These are phyloP conservation scores for Magnolia sinica DNA, from an alignment of 164 flowering plant species.

Conservation along the genomic window DNA sequence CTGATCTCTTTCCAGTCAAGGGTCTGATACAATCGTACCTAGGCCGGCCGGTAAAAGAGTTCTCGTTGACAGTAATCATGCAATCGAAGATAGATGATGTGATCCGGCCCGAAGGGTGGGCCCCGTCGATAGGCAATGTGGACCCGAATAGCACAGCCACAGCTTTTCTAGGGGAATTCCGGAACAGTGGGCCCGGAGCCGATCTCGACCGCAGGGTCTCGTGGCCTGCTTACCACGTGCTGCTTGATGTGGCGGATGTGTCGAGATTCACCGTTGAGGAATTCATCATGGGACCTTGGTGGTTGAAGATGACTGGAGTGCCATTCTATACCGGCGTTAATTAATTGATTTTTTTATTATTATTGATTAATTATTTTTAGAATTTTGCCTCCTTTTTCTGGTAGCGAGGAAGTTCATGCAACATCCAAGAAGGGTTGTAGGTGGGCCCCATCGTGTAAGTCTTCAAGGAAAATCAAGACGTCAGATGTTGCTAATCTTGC, in stretches of 20 bases:
- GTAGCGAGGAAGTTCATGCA: too few relatives aligned
- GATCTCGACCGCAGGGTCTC: constrained; percentile 11
- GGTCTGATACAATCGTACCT: constrained; percentile 10
- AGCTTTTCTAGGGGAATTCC: constrained; percentile 19
- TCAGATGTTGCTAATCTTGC: too few relatives aligned
- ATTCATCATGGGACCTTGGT: constrained; percentile 13
- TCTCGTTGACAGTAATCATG: constrained; percentile 12
- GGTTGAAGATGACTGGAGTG: constrained; percentile 22
- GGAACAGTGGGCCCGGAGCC: constrained; percentile 27
- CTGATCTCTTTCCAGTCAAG: constrained; percentile 11
- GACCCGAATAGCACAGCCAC: constrained; percentile 1
- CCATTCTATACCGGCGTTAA: constrained; percentile 15
- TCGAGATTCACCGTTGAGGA: constrained; percentile 14
- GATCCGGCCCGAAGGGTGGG: constrained; percentile 5
- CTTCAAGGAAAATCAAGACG: too few relatives aligned
- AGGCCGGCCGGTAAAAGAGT: constrained; percentile 21
- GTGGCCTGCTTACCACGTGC: constrained; percentile 21
- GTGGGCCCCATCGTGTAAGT: too few relatives aligned
- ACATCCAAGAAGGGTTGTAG: too few relatives aligned
- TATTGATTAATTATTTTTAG: too few relatives aligned
- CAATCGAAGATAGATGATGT: constrained; percentile 13
- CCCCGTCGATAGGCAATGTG: background rate
- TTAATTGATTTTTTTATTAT: background rate
- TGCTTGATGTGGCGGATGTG: constrained; percentile 10
- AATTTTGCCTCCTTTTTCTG: too few relatives aligned